Conservation (phyloP, 345 rosid genomes). For the Salix purpurea region DNA sequence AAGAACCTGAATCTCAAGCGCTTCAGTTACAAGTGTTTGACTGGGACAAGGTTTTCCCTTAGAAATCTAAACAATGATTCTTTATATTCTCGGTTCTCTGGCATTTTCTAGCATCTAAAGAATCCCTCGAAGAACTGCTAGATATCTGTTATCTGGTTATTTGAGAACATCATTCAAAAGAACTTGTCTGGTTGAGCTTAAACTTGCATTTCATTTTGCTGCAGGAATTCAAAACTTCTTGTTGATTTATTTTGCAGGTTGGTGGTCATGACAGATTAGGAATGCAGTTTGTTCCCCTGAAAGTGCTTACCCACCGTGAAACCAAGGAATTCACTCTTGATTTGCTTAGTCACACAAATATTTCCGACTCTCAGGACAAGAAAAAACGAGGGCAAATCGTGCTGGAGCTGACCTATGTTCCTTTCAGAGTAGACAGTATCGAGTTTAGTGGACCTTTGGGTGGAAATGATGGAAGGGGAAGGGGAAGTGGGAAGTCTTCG, state of each 20-base stretch:
- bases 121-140: neutral
- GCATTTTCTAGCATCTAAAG: neutral
- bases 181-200: neutral
- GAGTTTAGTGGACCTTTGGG: conserved; percentile 24
- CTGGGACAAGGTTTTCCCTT: conserved; percentile 67
- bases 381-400: conserved; percentile 53
- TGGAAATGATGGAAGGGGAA: conserved; percentile 30
- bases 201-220: conserved; percentile 2
- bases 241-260: conserved; percentile 35
- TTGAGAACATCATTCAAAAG: neutral
- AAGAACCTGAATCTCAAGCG: conserved; percentile 57
- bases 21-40: conserved; percentile 67
- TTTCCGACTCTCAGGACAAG: conserved; percentile 40
- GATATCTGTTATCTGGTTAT: neutral
- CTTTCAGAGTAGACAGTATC: conserved; percentile 54
- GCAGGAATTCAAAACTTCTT: neutral
- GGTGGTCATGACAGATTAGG: conserved; percentile 74
- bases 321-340: conserved; percentile 50
- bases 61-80: neutral
- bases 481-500: conserved; percentile 21
- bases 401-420: conserved; percentile 57
- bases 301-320: conserved; percentile 43
- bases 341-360: conserved; percentile 53
- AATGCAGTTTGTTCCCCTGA: conserved; percentile 63
- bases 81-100: neutral